Evolutionary conservation across 2,329 filamentous ascomycete species (phyloP).

Genomic region (Plenodomus tracheiphilus): DNA sequence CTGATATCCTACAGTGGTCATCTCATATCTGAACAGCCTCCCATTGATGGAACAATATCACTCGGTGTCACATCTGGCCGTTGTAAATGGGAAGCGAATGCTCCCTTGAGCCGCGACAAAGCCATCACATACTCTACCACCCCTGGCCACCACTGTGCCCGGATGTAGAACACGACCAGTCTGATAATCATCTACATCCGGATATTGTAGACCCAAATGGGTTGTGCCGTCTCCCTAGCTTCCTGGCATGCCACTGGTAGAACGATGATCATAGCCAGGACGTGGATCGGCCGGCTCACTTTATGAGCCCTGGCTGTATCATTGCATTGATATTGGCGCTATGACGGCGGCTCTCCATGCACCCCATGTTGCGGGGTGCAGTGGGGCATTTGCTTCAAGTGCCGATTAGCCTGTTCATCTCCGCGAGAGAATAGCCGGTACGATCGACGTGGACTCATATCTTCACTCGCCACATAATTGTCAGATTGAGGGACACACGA

Average conservation of each 20-base stretch:
- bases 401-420: constrained; percentile 36
- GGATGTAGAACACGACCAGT: constrained; percentile 10
- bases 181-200: constrained; percentile 9
- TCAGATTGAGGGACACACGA: no score
- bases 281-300: constrained; percentile 5
- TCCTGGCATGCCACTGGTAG: constrained; percentile 1
- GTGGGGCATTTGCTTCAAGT: constrained; percentile 22
- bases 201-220: constrained; percentile 10
- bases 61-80: not conserved
- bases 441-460: constrained; percentile 6
- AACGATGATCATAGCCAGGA: constrained; percentile 10
- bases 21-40: not conserved
- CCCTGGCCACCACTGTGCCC: constrained; percentile 17
- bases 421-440: constrained; percentile 26
- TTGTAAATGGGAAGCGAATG: constrained; percentile 9
- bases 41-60: constrained; percentile 25
- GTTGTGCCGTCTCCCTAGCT: constrained; percentile 4
- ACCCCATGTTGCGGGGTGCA: constrained; percentile 32
- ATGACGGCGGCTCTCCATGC: constrained; percentile 20
- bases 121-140: constrained; percentile 17
- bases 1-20: not conserved
- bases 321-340: constrained; percentile 18
- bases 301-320: constrained; percentile 12
- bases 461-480: constrained; percentile 5
- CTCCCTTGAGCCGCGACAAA: constrained; percentile 33